phyloP scores from a whole-genome alignment of 306 rosid species.

The Vigna hirtella region DNA sequence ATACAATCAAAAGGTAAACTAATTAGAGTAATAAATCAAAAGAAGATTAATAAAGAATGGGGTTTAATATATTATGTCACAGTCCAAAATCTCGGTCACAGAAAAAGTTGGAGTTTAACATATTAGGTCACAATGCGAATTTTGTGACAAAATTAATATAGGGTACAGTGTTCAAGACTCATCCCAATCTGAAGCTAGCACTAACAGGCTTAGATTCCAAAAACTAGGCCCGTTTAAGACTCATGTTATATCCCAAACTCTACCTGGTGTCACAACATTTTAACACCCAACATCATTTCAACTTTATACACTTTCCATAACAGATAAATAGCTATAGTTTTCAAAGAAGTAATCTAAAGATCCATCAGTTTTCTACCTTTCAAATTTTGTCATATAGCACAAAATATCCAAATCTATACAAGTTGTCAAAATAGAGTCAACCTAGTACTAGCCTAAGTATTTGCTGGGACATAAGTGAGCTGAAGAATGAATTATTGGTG shows the following conservation, averaged over 20 bases:
- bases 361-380: neutral
- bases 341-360: neutral
- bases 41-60: neutral
- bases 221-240: neutral
- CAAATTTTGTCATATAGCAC: neutral
- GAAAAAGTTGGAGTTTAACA: no score
- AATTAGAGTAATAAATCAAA: neutral
- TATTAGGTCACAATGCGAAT: no score
- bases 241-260: neutral
- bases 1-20: neutral
- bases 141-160: no score
- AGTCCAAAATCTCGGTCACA: conserved; percentile 2
- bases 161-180: neutral
- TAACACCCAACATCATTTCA: neutral
- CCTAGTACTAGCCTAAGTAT: neutral
- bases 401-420: neutral
- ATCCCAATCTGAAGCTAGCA: neutral
- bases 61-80: conserved; percentile 2
- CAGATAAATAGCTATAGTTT: neutral
- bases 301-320: neutral
- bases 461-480: neutral
- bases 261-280: neutral
- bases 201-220: neutral
- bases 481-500: neutral
- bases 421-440: neutral